Evolutionary conservation across 2,329 filamentous ascomycete species (phyloP).

Genomic region (Sphaerulina populicola): DNA sequence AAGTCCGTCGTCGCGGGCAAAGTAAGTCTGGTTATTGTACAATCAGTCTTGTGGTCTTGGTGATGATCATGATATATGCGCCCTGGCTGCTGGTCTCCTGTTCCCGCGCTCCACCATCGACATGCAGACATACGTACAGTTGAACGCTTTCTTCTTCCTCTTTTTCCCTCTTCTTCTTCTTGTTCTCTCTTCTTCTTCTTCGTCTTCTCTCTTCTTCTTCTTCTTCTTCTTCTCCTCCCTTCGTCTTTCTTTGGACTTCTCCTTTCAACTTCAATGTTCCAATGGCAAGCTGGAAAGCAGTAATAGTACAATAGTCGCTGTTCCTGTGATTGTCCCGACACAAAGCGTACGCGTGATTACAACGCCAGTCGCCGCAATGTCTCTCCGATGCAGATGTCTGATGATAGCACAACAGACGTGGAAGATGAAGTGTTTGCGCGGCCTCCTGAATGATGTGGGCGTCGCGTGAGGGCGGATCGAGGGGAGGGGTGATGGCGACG

Average conservation of each 20-base stretch:
- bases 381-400: constrained; percentile 1
- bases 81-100: constrained; percentile 1
- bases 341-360: neutral
- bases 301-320: constrained; percentile 4
- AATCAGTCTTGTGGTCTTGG: constrained; percentile 19
- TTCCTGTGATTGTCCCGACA: neutral
- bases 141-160: neutral
- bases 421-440: neutral
- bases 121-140: constrained; percentile 24
- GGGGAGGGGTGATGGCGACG: neutral
- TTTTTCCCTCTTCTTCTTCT: neutral
- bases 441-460: neutral
- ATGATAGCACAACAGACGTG: neutral
- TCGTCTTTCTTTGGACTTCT: too few relatives aligned
- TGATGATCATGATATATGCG: neutral
- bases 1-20: constrained; percentile 17
- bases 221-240: too few relatives aligned
- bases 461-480: neutral
- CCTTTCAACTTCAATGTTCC: too few relatives aligned
- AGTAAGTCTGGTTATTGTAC: constrained; percentile 22
- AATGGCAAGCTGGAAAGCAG: neutral
- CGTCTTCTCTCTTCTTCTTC: too few relatives aligned
- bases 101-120: constrained; percentile 8
- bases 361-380: neutral
- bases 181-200: too few relatives aligned